Conservation (phyloP, 2,329 filamentous ascomycete genomes). For the Fusarium anguioides region DNA sequence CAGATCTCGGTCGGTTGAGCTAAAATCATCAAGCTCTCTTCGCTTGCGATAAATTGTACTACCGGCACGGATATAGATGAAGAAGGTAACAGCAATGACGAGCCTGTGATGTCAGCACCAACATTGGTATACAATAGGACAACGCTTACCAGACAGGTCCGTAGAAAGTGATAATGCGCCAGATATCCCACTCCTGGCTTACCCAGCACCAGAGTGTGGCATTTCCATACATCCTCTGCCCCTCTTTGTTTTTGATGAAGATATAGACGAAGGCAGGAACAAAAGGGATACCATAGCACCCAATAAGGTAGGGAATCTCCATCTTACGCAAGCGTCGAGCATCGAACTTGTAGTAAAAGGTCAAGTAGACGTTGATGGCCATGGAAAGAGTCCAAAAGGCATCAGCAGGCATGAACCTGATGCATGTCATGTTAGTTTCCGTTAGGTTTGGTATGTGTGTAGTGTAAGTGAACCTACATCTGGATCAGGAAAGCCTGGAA, state of each 20-base stretch:
- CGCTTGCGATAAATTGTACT: constrained; percentile 75
- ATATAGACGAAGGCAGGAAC: constrained; percentile 75
- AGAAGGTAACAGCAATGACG: constrained; percentile 68
- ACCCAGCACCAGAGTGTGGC: constrained; percentile 89
- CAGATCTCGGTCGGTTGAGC: constrained; percentile 58
- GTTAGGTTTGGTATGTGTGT: neutral
- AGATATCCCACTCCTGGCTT: constrained; percentile 71
- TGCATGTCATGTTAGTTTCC: constrained; percentile 37
- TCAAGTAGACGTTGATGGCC: constrained; percentile 85
- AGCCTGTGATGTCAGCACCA: constrained; percentile 58
- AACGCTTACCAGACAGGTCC: constrained; percentile 71
- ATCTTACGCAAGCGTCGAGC: constrained; percentile 71
- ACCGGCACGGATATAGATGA: constrained; percentile 75
- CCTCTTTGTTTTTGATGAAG: constrained; percentile 66
- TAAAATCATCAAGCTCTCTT: constrained; percentile 68
- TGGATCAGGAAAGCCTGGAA: constrained; percentile 84
- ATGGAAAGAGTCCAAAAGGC: constrained; percentile 83
- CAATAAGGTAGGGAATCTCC: constrained; percentile 75
- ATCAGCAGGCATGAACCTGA: constrained; percentile 81
- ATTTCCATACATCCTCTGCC: constrained; percentile 74
- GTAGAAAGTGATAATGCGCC: constrained; percentile 81
- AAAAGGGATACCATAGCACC: constrained; percentile 80
- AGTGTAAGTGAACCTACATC: constrained; percentile 66
- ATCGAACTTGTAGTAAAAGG: constrained; percentile 80
- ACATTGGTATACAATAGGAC: too few relatives aligned